phyloP scores from a whole-genome alignment of 2,329 filamentous ascomycete genomes.

The Nannizziopsis arthrosporioides region DNA sequence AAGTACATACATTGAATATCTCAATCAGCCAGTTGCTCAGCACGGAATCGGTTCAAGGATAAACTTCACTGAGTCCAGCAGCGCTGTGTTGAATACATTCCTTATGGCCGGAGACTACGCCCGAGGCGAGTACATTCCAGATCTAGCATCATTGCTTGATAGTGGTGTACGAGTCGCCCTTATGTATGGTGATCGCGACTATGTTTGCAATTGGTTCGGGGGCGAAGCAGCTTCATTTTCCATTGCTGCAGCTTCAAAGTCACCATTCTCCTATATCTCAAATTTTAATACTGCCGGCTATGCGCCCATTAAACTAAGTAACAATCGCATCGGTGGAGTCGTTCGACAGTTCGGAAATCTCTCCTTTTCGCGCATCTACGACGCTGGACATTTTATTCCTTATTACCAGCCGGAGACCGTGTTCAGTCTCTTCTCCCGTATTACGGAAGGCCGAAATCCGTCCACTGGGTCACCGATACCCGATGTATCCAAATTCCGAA shows the following conservation, averaged over 20 bases:
- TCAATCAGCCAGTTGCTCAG: constrained; percentile 48
- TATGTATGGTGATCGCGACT: constrained; percentile 55
- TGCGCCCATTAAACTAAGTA: constrained; percentile 57
- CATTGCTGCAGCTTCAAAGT: constrained; percentile 37
- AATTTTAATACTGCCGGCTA: constrained; percentile 59
- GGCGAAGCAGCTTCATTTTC: constrained; percentile 60
- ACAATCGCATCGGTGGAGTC: constrained; percentile 47
- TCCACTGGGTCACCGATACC: constrained; percentile 37
- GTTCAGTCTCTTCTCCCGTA: constrained; percentile 43
- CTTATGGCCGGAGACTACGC: constrained; percentile 49
- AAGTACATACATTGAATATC: constrained; percentile 43
- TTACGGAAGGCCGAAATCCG: constrained; percentile 37
- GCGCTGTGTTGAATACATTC: constrained; percentile 38
- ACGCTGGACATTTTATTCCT: constrained; percentile 43
- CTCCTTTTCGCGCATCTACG: constrained; percentile 51
- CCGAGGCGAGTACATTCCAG: constrained; percentile 48
- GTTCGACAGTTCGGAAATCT: constrained; percentile 68
- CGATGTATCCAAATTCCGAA: constrained; percentile 43
- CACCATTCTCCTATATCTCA: constrained; percentile 30
- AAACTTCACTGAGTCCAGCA: constrained; percentile 44
- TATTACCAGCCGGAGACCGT: constrained; percentile 43
- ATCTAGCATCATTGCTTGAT: constrained; percentile 49
- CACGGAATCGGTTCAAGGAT: constrained; percentile 46
- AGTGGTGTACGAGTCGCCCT: constrained; percentile 57
- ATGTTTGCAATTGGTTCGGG: constrained; percentile 51